A percentile compares a stretch with the other conserved stretches of the same genome.
Evolutionary conservation across 306 rosid species (phyloP).

Genomic region (Datisca glomerata): DNA sequence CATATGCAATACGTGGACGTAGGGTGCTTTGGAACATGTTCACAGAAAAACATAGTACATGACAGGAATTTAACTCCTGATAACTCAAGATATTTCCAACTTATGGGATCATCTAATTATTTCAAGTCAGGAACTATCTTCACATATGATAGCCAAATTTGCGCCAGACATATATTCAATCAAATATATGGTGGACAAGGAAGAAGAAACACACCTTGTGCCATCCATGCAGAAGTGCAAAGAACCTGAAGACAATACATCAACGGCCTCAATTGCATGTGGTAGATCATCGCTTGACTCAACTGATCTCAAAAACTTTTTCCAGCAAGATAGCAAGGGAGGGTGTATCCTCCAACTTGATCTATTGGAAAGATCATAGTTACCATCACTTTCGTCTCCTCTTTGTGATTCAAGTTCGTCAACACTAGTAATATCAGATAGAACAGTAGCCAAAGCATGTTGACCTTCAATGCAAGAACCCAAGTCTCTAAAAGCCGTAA

Average conservation of each 20-base stretch:
- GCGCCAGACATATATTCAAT: no score
- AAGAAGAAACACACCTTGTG: slow-evolving; percentile 40
- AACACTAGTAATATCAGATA: slow-evolving; percentile 18
- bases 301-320: slow-evolving; percentile 50
- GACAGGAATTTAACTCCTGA: no score
- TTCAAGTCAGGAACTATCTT: no score
- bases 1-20: no score
- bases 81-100: no score
- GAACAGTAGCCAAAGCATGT: slow-evolving; percentile 44
- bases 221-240: slow-evolving; percentile 58
- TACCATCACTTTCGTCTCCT: slow-evolving; percentile 31
- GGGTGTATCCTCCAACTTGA: slow-evolving; percentile 61
- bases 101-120: no score
- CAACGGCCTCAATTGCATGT: slow-evolving; percentile 44
- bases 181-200: slow-evolving; percentile 12
- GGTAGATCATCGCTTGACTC: slow-evolving; percentile 47
- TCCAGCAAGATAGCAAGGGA: slow-evolving; percentile 70
- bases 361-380: slow-evolving; percentile 26
- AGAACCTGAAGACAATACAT: slow-evolving; percentile 54
- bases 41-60: no score
- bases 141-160: no score
- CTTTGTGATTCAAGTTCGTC: slow-evolving; percentile 33
- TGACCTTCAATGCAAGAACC: slow-evolving; percentile 59
- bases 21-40: no score
- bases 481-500: slow-evolving; percentile 57